Evolutionary conservation across 2,329 filamentous ascomycete species (phyloP), one percentile per base, ranked within the genome.

Genomic region (Escovopsis sp.): DNA sequence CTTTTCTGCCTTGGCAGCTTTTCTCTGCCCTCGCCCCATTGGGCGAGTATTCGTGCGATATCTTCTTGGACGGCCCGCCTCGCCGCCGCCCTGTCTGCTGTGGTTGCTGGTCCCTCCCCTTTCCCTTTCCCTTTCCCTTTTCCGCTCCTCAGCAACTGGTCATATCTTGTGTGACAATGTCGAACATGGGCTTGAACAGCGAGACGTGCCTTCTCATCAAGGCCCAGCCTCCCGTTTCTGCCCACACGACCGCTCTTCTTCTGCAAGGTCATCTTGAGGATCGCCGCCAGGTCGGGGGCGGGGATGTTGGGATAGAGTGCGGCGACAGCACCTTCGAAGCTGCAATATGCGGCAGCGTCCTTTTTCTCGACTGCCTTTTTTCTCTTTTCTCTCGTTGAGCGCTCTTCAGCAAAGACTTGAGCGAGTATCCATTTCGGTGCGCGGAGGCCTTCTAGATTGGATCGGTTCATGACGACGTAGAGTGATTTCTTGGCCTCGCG

Each of bases 161-260:
- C 67, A 44, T 75, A 75, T 1, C 57, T 48, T 0, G 70, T 73
- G 37, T 69, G 61, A 3, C 43, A 47, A 48, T 74, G 70, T 6
- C 71, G 59, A 4, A 69, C 60, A 47, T 73, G 66, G 3, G 71
- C 70, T 19, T 61, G 53, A 11, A 73, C 67, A 2, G 67, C 71
- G 23, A 72, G 57, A 38, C 54, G 49, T 4, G 64, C 67, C 47
- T 63, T 70, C 12, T 59, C 51, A 6, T 55, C 52, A 33, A 68
- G 38, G 0, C 54, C 52, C 6, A 70, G 50, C 37, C 47, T 64
- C 2, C 53, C 53, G 2, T 63, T 65, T 40, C 70, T 56, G 3
- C 70, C 71, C 2, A 74, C 70, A 9, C 70, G 58, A 2, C 68
- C 53, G 36, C 61, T 67, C 19, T 59, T 48, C 52, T 72, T 74